A percentile compares a stretch with the other conserved stretches of the same genome.
phyloP scores from a whole-genome alignment of 1,284 basidiomycete genomes.

The Rhodotorula sp. region DNA sequence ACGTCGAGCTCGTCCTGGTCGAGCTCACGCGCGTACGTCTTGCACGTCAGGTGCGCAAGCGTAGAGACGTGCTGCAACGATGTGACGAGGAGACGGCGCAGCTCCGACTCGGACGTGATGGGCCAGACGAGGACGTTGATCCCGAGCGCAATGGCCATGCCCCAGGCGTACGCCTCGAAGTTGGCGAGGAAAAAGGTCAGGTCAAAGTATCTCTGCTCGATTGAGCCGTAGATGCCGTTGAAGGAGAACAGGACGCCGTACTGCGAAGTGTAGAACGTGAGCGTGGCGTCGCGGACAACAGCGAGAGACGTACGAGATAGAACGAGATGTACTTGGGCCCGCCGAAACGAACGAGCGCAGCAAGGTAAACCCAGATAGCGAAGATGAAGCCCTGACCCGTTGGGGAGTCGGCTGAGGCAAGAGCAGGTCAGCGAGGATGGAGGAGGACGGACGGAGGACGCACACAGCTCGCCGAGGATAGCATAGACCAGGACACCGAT shows the following conservation, averaged over 20 bases:
- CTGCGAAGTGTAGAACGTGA: background rate
- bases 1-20: constrained; percentile 32
- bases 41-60: constrained; percentile 34
- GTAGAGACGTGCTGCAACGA: constrained; percentile 36
- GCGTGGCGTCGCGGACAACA: background rate
- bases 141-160: constrained; percentile 30
- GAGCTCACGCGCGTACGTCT: constrained; percentile 29
- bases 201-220: constrained; percentile 20
- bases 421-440: background rate
- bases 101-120: constrained; percentile 18
- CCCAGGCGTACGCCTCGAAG: constrained; percentile 31
- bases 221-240: constrained; percentile 32
- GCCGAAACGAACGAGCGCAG: constrained; percentile 31
- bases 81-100: constrained; percentile 34
- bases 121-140: constrained; percentile 35
- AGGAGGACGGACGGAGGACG: background rate
- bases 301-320: constrained; percentile 22
- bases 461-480: constrained; percentile 24
- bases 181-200: constrained; percentile 24
- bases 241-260: constrained; percentile 39
- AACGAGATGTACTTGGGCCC: constrained; percentile 26
- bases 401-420: constrained; percentile 18
- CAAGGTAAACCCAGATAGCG: constrained; percentile 29
- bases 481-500: constrained; percentile 24
- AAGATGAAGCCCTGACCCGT: constrained; percentile 39